Base-by-base conservation (phyloP, 192 early-diverging fungal species). In the Umbelopsis vinacea region DNA sequence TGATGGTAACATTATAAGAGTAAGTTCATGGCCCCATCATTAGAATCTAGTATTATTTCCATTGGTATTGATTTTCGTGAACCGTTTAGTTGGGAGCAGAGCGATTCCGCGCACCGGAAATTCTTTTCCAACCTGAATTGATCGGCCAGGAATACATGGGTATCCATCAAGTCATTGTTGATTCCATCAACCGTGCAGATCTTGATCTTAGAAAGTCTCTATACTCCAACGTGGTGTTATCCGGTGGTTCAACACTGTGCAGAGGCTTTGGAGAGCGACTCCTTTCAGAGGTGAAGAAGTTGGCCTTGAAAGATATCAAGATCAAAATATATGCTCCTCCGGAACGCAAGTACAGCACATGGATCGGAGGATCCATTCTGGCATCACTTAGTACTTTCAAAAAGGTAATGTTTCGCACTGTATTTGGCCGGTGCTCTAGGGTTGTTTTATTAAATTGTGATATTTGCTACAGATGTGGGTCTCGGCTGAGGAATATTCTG, bases 371-470 rank as follows among this genome's bases (percentile, higher is more conserved):
- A 0, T 95, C 93, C 37, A 98, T 99, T 85, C 75, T 98, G 53
- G 96, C 95, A 8, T 93, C 93, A 11, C 87, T 98, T 70, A 94
- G 93, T 82, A 95, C 97, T n/a, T 99, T 99, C 86, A 97, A 97
- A 80, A 97, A 96, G 83, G 84, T 86, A 76, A 29, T 69, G 19
- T 21, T 23, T n/a, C n/a, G n/a, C n/a, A n/a, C n/a, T n/a, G n/a
- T n/a, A n/a, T n/a, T 11, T 8, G 6, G 2, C 3, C 23, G 4
- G 21, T 6, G 22, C 33, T 40, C 8, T 40, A 11, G 6, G 40
- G 0, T 43, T 43, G 2, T 6, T 43, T 45, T 24, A n/a, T 12
- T 24, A 29, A 29, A 29, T 2, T 3, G 1, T 29, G 29, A 29
- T 40, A 8, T 69, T 33, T 52, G 12, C 29, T 6, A 72, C 80